These are phyloP conservation scores for Cryphonectria parasitica DNA, from an alignment of 2,329 filamentous ascomycete species.

Conservation along the genomic window DNA sequence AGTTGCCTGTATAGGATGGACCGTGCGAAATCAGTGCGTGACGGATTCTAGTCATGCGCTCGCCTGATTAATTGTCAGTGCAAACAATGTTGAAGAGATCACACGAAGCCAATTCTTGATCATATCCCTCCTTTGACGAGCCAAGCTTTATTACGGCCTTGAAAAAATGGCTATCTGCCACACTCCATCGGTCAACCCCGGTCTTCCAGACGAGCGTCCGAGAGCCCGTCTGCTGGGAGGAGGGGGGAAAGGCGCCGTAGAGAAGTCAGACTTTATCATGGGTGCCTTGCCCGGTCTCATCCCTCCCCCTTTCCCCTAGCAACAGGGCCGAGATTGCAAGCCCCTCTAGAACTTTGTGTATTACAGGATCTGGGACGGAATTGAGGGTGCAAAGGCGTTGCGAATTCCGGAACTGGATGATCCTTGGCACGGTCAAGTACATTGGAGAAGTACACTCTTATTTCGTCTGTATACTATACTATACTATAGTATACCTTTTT, in stretches of 20 bases:
- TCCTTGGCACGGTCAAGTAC: neutral
- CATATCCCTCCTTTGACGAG: neutral
- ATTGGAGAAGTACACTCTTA: neutral
- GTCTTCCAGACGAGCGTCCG: neutral
- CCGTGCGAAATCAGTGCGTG: neutral
- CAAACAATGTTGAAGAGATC: neutral
- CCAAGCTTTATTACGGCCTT: neutral
- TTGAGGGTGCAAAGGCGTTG: neutral
- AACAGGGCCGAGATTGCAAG: neutral
- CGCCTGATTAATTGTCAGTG: neutral
- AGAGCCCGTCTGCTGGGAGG: neutral
- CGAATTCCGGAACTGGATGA: neutral
- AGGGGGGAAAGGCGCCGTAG: neutral
- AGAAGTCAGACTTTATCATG: neutral
- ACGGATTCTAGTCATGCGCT: neutral
- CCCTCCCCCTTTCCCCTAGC: too few species aligned
- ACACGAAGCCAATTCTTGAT: neutral
- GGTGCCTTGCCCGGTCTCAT: neutral
- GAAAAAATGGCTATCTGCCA: neutral
- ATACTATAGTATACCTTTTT: too few species aligned
- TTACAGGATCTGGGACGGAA: neutral
- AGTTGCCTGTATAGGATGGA: neutral
- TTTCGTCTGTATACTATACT: too few species aligned
- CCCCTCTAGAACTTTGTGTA: neutral
- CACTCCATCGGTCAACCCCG: neutral